phyloP scores from a whole-genome alignment of 805 yeast species.

The Suhomyces prunicola region DNA sequence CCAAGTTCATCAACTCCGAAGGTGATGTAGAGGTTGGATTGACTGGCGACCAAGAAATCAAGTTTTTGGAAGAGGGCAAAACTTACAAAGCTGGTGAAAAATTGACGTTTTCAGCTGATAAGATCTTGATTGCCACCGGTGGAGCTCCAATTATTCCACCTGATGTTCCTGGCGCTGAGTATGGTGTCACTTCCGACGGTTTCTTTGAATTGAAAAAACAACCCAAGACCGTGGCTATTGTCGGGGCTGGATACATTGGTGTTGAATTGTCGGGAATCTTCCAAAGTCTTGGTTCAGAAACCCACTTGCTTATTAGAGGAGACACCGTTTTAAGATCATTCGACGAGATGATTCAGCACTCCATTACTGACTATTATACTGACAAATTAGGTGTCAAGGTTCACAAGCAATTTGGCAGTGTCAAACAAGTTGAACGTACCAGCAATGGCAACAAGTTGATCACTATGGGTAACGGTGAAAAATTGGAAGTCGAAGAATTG shows the following conservation, averaged over 20 bases:
- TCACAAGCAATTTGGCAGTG: conserved; percentile 59
- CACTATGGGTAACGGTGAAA: conserved; percentile 34
- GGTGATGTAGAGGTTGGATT: conserved; percentile 76
- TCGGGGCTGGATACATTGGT: conserved; percentile 98
- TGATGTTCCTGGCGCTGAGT: conserved; percentile 72
- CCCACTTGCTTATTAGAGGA: conserved; percentile 86
- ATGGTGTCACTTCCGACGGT: conserved; percentile 86
- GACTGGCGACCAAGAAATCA: conserved; percentile 38
- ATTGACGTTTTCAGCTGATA: conserved; percentile 69
- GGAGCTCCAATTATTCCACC: conserved; percentile 77
- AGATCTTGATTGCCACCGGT: conserved; percentile 88
- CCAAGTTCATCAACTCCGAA: conserved; percentile 57
- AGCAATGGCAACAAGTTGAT: conserved; percentile 37
- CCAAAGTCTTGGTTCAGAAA: conserved; percentile 80
- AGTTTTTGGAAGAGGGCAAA: conserved; percentile 30
- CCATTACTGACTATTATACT: conserved; percentile 76
- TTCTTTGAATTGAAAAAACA: conserved; percentile 78
- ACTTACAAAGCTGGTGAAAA: conserved; percentile 48
- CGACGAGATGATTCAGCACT: conserved; percentile 74
- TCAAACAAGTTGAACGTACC: conserved; percentile 32
- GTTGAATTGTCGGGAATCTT: conserved; percentile 94
- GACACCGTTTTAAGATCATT: conserved; percentile 86
- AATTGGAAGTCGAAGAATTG: conserved; percentile 64
- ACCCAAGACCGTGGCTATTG: conserved; percentile 90
- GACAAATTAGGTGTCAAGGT: conserved; percentile 75